phyloP scores from a whole-genome alignment of 768 basidiomycete species.

The Lentinula sp. region DNA sequence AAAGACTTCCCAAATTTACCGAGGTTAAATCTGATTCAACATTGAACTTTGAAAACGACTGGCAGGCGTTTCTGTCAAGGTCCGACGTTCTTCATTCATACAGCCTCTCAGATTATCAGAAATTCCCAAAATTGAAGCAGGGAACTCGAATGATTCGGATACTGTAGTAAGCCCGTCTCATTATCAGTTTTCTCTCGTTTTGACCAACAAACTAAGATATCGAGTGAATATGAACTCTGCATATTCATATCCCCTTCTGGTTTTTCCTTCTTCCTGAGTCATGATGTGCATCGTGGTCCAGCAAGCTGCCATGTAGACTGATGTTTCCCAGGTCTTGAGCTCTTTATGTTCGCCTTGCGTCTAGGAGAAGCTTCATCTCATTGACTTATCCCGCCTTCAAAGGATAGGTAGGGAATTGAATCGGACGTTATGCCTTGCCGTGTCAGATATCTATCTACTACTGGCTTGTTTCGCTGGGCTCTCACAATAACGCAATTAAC shows the following conservation, averaged over 20 bases:
- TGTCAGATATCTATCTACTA: neutral
- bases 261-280: neutral
- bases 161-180: neutral
- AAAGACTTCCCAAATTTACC: neutral
- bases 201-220: neutral
- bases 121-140: neutral
- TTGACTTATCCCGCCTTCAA: neutral
- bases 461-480: neutral
- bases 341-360: neutral
- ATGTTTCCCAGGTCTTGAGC: neutral
- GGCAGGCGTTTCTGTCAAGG: neutral
- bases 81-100: neutral
- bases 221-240: neutral
- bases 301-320: neutral
- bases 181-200: neutral
- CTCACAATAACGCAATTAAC: no score
- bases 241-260: conserved; percentile 3
- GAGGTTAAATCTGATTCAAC: neutral
- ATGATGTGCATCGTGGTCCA: neutral
- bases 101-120: neutral
- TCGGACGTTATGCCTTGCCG: neutral
- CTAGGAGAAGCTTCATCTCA: neutral
- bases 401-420: neutral
- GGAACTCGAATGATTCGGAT: neutral
- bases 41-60: neutral